Evolutionary conservation across 805 yeast species (phyloP).

Genomic region (Debaryomyces prosopidis): DNA sequence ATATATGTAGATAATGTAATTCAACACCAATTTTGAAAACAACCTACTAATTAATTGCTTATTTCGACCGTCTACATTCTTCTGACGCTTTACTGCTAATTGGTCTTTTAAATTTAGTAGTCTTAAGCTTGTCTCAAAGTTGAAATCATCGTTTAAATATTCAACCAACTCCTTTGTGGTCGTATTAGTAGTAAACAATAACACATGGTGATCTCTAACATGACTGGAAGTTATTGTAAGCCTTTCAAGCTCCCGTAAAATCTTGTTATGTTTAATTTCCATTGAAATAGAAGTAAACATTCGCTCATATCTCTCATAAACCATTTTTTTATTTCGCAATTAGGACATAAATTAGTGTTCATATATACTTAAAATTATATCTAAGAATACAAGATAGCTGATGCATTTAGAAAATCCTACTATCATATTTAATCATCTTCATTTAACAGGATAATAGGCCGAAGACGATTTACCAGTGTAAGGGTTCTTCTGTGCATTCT

Average conservation of each 20-base stretch:
- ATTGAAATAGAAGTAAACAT: no score
- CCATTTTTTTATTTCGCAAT: no score
- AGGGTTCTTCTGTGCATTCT: slow-evolving; percentile 55
- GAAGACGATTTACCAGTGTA: slow-evolving; percentile 14
- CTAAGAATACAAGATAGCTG: no score
- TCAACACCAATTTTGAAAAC: slow-evolving; percentile 44
- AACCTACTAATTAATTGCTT: slow-evolving; percentile 47
- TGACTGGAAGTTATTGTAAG: slow-evolving; percentile 3
- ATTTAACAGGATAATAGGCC: slow-evolving; percentile 6
- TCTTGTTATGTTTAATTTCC: no score
- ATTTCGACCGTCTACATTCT: slow-evolving; percentile 29
- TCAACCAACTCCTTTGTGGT: slow-evolving; percentile 11
- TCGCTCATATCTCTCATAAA: no score
- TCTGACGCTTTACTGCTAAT: slow-evolving; percentile 38
- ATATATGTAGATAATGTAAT: slow-evolving; percentile 21
- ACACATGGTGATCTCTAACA: neutral
- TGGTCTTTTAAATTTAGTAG: slow-evolving; percentile 45
- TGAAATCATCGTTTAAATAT: slow-evolving; percentile 32
- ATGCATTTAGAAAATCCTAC: no score
- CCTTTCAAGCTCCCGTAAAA: neutral
- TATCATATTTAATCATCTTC: no score
- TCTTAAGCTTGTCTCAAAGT: slow-evolving; percentile 52
- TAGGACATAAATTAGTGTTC: no score
- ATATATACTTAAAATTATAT: no score
- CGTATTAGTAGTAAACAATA: slow-evolving; percentile 11